Percentiles rank a stretch among this genome's conserved stretches.
These are phyloP conservation scores for Lodderomyces theae DNA, from an alignment of 1,139 yeast genomes.

Conservation along the genomic window DNA sequence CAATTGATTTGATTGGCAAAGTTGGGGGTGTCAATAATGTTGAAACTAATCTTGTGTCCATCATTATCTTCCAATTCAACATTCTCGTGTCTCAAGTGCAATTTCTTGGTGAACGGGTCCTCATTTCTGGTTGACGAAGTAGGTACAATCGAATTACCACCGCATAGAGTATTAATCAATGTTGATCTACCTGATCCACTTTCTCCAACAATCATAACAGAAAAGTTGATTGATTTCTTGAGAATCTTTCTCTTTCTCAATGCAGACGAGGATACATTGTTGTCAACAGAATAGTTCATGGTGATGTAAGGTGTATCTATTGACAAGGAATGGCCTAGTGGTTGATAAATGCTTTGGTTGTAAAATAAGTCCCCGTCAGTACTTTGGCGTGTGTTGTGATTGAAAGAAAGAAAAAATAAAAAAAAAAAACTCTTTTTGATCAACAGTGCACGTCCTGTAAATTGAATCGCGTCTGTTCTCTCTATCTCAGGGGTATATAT, in stretches of 20 bases:
- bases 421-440: not conserved
- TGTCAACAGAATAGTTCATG: constrained; percentile 15
- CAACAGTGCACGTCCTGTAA: no score
- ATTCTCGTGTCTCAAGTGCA: constrained; percentile 47
- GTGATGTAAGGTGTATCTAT: no score
- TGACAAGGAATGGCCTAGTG: no score
- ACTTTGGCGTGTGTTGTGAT: no score
- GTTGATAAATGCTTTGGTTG: not conserved
- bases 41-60: constrained; percentile 47
- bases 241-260: constrained; percentile 59
- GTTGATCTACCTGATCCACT: constrained; percentile 63
- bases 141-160: constrained; percentile 63
- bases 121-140: constrained; percentile 39
- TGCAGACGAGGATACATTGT: constrained; percentile 27
- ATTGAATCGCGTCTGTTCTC: no score
- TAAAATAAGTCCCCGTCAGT: no score
- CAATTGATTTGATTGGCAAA: constrained; percentile 68
- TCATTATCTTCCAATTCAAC: constrained; percentile 52
- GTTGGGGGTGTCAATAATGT: constrained; percentile 65
- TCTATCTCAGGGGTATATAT: no score
- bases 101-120: constrained; percentile 42
- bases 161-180: constrained; percentile 70
- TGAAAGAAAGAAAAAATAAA: not conserved
- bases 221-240: constrained; percentile 53
- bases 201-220: constrained; percentile 59